Evolutionary conservation across 306 rosid species (phyloP).

Genomic region (Herpetospermum pedunculosum): DNA sequence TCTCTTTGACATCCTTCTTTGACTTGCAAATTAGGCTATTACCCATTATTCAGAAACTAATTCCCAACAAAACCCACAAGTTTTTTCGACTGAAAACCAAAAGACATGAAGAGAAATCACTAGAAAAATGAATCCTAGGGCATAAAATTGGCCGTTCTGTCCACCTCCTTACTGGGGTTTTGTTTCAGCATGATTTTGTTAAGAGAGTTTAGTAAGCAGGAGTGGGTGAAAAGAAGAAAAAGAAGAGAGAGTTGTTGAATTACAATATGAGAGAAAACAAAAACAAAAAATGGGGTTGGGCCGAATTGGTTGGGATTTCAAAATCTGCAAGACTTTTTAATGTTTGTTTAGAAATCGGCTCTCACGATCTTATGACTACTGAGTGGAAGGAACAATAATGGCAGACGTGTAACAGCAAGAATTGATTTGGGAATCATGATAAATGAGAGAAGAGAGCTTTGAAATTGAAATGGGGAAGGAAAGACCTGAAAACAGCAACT

Average conservation of each 20-base stretch:
- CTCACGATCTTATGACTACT: neutral
- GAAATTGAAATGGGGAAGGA: neutral
- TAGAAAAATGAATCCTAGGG: neutral
- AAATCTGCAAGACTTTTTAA: neutral
- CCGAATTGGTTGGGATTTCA: neutral
- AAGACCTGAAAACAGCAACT: neutral
- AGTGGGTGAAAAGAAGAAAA: neutral
- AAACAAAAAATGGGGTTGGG: neutral
- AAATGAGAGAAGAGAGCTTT: neutral
- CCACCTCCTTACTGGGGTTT: neutral
- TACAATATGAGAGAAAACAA: neutral
- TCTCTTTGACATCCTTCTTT: slow-evolving; percentile 59
- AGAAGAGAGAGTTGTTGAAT: neutral
- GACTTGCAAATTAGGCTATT: slow-evolving; percentile 79
- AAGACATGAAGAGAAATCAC: neutral
- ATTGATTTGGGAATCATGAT: neutral
- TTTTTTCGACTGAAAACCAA: neutral
- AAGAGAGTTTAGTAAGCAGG: neutral
- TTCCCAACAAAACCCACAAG: neutral
- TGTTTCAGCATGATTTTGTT: neutral
- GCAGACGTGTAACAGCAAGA: neutral
- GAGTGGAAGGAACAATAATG: neutral
- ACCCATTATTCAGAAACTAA: slow-evolving; percentile 42
- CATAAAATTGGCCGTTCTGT: neutral
- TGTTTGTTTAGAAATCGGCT: neutral